Conservation (phyloP, 2,329 filamentous ascomycete species). For the Alternaria ventricosa region DNA sequence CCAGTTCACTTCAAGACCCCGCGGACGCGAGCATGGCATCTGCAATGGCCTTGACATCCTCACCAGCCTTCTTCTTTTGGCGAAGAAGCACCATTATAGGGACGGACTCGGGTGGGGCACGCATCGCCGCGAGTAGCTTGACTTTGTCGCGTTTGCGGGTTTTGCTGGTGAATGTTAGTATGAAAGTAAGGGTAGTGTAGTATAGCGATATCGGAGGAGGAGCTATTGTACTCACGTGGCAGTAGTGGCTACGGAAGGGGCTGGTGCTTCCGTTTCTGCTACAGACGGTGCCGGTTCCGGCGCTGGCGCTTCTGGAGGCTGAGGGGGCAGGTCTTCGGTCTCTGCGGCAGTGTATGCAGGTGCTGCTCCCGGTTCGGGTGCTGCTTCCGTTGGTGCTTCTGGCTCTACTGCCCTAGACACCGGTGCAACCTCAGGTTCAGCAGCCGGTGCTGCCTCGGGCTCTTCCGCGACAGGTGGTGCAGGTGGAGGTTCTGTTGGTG, state of each 20-base stretch:
- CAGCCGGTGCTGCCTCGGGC: not conserved
- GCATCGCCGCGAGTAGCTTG: constrained; percentile 5
- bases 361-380: constrained; percentile 8
- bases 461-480: not conserved
- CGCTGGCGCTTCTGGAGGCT: not conserved
- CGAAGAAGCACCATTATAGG: constrained; percentile 24
- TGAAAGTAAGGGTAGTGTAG: not conserved
- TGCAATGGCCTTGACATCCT: constrained; percentile 27
- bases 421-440: not conserved
- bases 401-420: not conserved
- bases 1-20: constrained; percentile 9
- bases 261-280: not conserved
- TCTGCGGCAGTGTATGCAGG: not conserved
- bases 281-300: not conserved
- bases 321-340: not conserved
- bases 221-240: constrained; percentile 1
- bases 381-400: not conserved
- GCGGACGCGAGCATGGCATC: constrained; percentile 13
- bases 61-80: constrained; percentile 32
- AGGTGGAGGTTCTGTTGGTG: not conserved
- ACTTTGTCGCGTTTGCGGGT: constrained; percentile 14
- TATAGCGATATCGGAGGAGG: not conserved
- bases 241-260: constrained; percentile 7
- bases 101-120: constrained; percentile 14
- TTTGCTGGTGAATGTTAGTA: constrained; percentile 4